Base-by-base conservation (phyloP, 2,329 filamentous ascomycete genomes). In the Aspergillus unguis region DNA sequence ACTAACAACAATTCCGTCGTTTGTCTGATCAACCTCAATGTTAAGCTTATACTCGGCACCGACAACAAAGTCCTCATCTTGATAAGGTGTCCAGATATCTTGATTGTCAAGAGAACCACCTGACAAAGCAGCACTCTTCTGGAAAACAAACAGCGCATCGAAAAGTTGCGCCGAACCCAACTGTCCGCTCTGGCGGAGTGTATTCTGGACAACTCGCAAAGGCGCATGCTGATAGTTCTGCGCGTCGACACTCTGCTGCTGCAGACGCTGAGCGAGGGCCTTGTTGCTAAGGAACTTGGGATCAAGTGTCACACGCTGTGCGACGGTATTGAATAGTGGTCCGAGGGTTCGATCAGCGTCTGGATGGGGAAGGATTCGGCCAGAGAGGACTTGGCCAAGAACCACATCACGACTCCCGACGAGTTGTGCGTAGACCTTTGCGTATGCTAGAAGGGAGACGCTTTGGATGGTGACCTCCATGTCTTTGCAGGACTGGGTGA, bases 261-360 rank as follows among this genome's bases (percentile, higher is more conserved):
- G 79, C 29, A 75, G 69, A 28, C 65, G 66, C 26, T 67, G 65
- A n/a, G 76, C 70, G n/a, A 75, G 57, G 2, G 56, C 56, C 11
- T 53, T 56, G 66, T 70, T 53, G 59, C 56, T 79, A 71, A 80
- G 3, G 65, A 73, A 48, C 4, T 62, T 62, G 2, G 61, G 51
- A 27, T 69, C 61, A 25, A 75, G 57, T 3, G 54, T 59, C 33
- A 77, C 57, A 10, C 71, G 64, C 49, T 74, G 74, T 1, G 80
- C 77, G 11, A 82, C 71, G 0, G 79, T 81, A 58, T 82, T 82
- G 73, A 82, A 82, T 53, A 82, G 64, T 0, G 80, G 80, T 0
- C 80, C 80, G 41, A 80, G 69, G 5, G 79, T 70, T 3, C 61
- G 60, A 45, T 81, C 77, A 5, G 75, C 76, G 10, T 67, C 68